Base-by-base conservation (phyloP, 1,284 basidiomycete genomes). In the Apiotrichum sp. region DNA sequence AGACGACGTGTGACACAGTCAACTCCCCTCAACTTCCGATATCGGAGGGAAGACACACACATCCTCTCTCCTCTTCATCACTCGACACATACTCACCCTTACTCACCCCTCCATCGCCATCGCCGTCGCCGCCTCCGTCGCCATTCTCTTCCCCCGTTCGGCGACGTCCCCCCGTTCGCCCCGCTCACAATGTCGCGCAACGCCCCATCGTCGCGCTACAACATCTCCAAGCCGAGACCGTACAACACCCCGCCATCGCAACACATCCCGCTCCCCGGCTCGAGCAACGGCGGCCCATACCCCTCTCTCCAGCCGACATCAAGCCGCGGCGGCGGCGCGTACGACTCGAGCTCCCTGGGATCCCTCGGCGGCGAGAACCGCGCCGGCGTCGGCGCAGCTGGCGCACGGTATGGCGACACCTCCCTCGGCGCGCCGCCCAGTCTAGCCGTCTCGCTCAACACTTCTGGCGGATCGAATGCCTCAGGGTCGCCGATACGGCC, bases 201-300 rank as follows among this genome's bases (percentile, higher is more conserved):
- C 29, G 47, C 50, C 43, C 52, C 63, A 10, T 42, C 60, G 45
- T 62, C 67, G 9, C 64, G 63, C 44, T 67, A 67, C 62, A 67
- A 68, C 56, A 70, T 72, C 46, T 70, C 70, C 22, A 62, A 63
- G n/a, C 70, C 68, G 6, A 38, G n/a, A 22, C 47, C 36, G 3
- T 3, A 38, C 34, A 36, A 4, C 68, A 67, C 43, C 62, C 65
- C 4, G 47, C 59, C 16, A 45, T 52, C 29, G 31, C 36, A 49
- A 35, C 35, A 36, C 45, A 7, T 14, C 32, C 8, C 10, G n/a
- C 14, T 56, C 9, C 54, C 45, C 13, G 45, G 40, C 16, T 53
- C 47, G 45, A 60, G 57, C 46, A 53, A 57, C 46, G 52, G 53
- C 36, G 57, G 62, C 34, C 61, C 62, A 36, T 65, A 64, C 47